A percentile compares a stretch with the other conserved stretches of the same genome.
Evolutionary conservation across 768 basidiomycete genomes (phyloP).

Genomic region (Psilocybe azurescens): DNA sequence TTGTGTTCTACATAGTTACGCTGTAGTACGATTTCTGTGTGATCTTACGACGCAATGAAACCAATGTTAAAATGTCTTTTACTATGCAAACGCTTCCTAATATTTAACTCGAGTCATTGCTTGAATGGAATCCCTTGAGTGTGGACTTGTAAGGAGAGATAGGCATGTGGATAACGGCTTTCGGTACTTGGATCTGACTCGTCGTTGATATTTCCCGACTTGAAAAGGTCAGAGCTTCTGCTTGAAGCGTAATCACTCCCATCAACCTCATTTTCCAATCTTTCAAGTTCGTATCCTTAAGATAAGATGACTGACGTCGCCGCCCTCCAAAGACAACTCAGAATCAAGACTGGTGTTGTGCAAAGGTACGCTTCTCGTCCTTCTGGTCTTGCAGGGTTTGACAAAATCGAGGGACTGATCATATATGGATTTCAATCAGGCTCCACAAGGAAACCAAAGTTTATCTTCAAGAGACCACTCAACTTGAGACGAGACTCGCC

Average conservation of each 20-base stretch:
- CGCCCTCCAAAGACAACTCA: slow-evolving; percentile 67
- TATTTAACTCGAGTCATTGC: not conserved
- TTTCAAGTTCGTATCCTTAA: slow-evolving; percentile 8
- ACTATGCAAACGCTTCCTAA: not conserved
- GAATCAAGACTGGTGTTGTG: slow-evolving; percentile 74
- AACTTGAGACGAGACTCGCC: slow-evolving; percentile 63
- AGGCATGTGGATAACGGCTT: not conserved
- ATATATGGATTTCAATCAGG: slow-evolving; percentile 35
- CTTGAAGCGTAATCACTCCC: not conserved
- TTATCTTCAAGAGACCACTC: slow-evolving; percentile 70
- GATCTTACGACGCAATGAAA: slow-evolving; percentile 48
- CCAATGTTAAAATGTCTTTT: slow-evolving; percentile 12
- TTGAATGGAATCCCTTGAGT: too few species aligned
- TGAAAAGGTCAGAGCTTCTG: not conserved
- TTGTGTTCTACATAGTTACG: slow-evolving; percentile 41
- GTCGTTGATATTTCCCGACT: not conserved
- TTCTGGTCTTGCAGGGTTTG: slow-evolving; percentile 1
- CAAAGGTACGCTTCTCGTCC: slow-evolving; percentile 54
- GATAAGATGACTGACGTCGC: slow-evolving; percentile 51
- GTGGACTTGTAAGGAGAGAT: not conserved
- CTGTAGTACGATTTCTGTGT: slow-evolving; percentile 52
- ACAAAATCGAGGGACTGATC: slow-evolving; percentile 9
- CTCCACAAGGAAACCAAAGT: slow-evolving; percentile 69
- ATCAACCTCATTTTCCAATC: not conserved
- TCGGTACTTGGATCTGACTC: not conserved